Conservation (phyloP, 2,329 filamentous ascomycete genomes). For the Sphaerulina populicola region DNA sequence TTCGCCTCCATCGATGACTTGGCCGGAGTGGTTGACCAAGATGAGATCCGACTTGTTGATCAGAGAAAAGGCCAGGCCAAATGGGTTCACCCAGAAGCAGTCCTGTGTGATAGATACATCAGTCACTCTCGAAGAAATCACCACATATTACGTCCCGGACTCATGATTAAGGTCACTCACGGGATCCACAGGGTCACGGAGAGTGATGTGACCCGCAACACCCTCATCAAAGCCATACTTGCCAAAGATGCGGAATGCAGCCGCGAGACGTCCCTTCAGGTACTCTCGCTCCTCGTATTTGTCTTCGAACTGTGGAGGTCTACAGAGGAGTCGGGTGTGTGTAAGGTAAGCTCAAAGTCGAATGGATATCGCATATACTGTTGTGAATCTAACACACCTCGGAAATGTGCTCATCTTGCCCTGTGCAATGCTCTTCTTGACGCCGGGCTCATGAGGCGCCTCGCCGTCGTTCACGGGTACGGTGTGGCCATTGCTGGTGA, state of each 20-base stretch:
- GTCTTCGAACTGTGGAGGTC: conserved; percentile 32
- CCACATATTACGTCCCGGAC: too few relatives aligned
- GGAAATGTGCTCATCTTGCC: conserved; percentile 29
- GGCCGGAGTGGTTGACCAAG: conserved; percentile 37
- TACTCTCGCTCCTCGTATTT: conserved; percentile 36
- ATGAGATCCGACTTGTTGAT: conserved; percentile 43
- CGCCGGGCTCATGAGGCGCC: conserved; percentile 29
- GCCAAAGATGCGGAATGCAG: conserved; percentile 40
- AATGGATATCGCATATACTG: neutral
- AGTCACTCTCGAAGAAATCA: neutral
- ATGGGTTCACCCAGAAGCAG: conserved; percentile 35
- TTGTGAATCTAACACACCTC: conserved; percentile 11
- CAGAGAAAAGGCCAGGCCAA: conserved; percentile 37
- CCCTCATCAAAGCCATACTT: conserved; percentile 37
- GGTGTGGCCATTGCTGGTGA: conserved; percentile 23
- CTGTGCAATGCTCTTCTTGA: conserved; percentile 29
- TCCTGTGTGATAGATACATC: neutral
- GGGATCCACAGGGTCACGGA: conserved; percentile 33
- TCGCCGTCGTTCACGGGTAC: conserved; percentile 28
- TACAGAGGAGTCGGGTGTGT: neutral
- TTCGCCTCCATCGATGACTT: conserved; percentile 38
- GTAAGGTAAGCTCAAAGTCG: neutral
- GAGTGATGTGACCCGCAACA: conserved; percentile 37
- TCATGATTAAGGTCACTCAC: too few relatives aligned
- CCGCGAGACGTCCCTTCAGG: conserved; percentile 39